phyloP scores from a whole-genome alignment of 2,329 filamentous ascomycete species.

The Hymenoscyphus infarciens region DNA sequence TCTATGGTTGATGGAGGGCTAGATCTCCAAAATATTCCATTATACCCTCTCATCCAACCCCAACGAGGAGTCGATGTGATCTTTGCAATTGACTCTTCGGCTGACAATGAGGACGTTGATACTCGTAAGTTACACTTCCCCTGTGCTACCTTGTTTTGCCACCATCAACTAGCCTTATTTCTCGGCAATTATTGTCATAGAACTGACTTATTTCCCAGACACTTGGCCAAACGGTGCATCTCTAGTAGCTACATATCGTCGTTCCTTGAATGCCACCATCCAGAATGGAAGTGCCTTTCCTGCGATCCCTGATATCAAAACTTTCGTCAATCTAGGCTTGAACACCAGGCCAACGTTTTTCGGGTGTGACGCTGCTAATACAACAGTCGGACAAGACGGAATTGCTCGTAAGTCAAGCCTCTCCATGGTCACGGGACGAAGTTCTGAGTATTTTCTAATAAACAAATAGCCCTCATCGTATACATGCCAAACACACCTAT shows the following conservation, averaged over 20 bases:
- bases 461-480: constrained; percentile 58
- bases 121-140: constrained; percentile 27
- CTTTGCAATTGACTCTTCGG: constrained; percentile 75
- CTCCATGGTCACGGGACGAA: not conserved
- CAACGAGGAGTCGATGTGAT: constrained; percentile 72
- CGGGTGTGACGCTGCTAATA: constrained; percentile 67
- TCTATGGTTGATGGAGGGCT: constrained; percentile 76
- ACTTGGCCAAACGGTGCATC: constrained; percentile 77
- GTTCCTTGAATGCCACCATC: constrained; percentile 54
- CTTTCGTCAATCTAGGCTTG: constrained; percentile 72
- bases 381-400: constrained; percentile 39
- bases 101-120: constrained; percentile 51
- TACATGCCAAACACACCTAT: constrained; percentile 89
- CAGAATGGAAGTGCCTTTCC: constrained; percentile 70
- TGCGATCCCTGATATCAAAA: constrained; percentile 67
- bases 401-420: constrained; percentile 39
- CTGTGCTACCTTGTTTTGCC: not conserved
- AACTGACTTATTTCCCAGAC: constrained; percentile 20
- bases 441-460: not conserved
- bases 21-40: constrained; percentile 74
- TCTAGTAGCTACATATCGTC: constrained; percentile 69
- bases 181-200: not conserved
- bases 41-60: constrained; percentile 74
- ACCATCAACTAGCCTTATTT: not conserved
- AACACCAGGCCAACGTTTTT: constrained; percentile 77